Conservation (phyloP, 2,329 filamentous ascomycete genomes). For the Fusarium sambucinum region DNA sequence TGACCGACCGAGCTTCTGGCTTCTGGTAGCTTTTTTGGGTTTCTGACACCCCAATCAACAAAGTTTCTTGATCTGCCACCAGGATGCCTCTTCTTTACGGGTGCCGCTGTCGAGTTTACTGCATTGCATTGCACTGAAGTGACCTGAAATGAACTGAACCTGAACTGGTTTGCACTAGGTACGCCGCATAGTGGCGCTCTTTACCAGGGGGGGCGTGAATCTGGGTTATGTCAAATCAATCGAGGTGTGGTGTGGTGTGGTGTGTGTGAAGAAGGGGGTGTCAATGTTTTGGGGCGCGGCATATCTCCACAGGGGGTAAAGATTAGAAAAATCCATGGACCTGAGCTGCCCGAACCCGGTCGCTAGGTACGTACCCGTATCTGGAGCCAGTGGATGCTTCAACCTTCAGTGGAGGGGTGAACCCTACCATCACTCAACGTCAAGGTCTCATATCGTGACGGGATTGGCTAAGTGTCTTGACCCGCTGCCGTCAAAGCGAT, state of each 20-base stretch:
- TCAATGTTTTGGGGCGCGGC: background rate
- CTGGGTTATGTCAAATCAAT: conserved; percentile 24
- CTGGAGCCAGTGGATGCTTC: background rate
- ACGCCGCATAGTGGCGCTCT: conserved; percentile 31
- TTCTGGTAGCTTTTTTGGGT: background rate
- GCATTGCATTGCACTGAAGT: background rate
- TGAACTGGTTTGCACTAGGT: background rate
- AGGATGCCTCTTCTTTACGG: conserved; percentile 31
- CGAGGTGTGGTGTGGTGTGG: background rate
- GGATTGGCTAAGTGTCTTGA: conserved; percentile 31
- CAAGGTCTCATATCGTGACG: conserved; percentile 9
- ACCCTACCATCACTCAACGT: conserved; percentile 3
- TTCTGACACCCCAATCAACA: conserved; percentile 24
- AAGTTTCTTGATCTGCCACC: conserved; percentile 48
- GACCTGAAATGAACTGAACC: background rate
- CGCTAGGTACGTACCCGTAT: background rate
- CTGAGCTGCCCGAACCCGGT: background rate
- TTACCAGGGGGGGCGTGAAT: conserved; percentile 28
- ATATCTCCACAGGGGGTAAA: background rate
- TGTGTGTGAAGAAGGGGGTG: background rate
- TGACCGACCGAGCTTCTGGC: conserved; percentile 8
- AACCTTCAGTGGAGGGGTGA: conserved; percentile 13
- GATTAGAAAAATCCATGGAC: background rate
- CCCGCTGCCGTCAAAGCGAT: conserved; percentile 40
- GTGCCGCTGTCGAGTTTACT: conserved; percentile 43